These are phyloP conservation scores for Pseudonitzschia multistriata DNA, from an alignment of 108 stramenopile species.

Conservation along the genomic window DNA sequence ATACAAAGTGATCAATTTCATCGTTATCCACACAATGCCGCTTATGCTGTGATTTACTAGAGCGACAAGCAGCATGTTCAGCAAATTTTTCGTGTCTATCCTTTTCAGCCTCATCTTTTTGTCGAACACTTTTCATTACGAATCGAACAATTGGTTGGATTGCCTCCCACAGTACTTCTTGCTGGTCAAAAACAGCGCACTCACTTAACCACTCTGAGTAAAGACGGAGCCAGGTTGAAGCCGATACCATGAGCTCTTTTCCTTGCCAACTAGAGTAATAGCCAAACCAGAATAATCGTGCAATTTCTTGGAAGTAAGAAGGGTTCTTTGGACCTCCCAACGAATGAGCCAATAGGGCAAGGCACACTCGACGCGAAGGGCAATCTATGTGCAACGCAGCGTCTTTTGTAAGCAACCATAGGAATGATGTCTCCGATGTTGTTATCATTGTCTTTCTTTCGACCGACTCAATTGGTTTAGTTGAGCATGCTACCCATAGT, in stretches of 20 bases:
- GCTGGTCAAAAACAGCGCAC: constrained; percentile 10
- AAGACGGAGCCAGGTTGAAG: constrained; percentile 5
- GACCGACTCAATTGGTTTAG: background rate
- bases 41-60: background rate
- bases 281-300: constrained; percentile 1
- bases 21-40: background rate
- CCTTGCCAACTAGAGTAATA: background rate
- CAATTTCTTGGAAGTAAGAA: background rate
- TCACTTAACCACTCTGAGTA: constrained; percentile 19
- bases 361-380: constrained; percentile 2
- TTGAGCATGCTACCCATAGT: background rate
- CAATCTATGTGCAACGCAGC: background rate
- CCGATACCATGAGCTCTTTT: background rate
- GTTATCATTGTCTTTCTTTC: background rate
- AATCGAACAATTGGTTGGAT: constrained; percentile 5
- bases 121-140: background rate
- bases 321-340: constrained; percentile 7
- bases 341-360: constrained; percentile 10
- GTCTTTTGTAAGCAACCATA: background rate
- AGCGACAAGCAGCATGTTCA: background rate
- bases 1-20: background rate
- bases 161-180: constrained; percentile 4
- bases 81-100: background rate
- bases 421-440: background rate
- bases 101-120: background rate